Evolutionary conservation across 2,329 filamentous ascomycete species (phyloP).

Genomic region (Orbilia javanica): DNA sequence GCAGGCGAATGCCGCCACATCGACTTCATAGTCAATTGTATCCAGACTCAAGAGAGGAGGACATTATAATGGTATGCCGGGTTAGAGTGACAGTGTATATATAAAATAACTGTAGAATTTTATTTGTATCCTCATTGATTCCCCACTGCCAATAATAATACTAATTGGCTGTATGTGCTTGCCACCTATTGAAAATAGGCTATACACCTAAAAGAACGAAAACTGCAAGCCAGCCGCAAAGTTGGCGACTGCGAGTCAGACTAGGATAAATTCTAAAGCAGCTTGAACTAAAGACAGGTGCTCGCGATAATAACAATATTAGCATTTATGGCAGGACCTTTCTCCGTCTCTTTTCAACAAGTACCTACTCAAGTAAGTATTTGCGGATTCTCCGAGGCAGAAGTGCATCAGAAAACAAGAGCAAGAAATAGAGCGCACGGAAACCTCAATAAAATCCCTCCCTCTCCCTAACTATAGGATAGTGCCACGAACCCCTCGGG

Average conservation of each 20-base stretch:
- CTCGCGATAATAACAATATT: not conserved
- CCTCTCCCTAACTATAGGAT: not conserved
- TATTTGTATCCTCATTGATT: not conserved
- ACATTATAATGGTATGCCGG: not conserved
- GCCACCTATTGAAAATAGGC: not conserved
- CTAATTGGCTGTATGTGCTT: not conserved
- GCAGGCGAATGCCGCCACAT: constrained; percentile 29
- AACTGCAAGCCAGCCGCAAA: not conserved
- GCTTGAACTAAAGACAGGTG: not conserved
- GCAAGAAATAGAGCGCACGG: not conserved
- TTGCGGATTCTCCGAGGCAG: not conserved
- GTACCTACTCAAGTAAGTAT: too few species aligned
- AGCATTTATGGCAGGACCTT: not conserved
- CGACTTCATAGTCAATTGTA: constrained; percentile 15
- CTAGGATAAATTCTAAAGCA: not conserved
- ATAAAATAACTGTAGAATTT: constrained; percentile 9
- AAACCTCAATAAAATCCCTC: not conserved
- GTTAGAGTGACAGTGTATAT: constrained; percentile 20
- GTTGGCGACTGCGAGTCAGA: not conserved
- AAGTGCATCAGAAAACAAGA: not conserved
- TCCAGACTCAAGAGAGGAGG: not conserved
- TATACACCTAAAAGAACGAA: not conserved
- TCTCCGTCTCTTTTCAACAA: not conserved
- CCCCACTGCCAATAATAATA: not conserved
- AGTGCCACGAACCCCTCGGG: constrained; percentile 23